These are phyloP conservation scores for Phytopythium montanum DNA, from an alignment of 352 stramenopile genomes.

Conservation along the genomic window DNA sequence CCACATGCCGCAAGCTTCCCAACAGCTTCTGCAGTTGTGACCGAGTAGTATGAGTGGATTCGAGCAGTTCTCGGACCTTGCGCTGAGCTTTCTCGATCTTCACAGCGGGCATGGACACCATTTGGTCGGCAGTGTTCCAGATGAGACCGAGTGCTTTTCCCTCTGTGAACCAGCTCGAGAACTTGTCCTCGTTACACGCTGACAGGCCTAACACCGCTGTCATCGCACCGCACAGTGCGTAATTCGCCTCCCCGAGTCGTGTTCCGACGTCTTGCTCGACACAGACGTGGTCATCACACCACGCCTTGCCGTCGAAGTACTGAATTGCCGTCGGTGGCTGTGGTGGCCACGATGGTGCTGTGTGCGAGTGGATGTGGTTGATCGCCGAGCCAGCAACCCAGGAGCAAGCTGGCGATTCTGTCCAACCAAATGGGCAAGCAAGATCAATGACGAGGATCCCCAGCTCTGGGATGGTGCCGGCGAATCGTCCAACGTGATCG, in stretches of 20 bases:
- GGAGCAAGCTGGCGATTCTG: constrained; percentile 5
- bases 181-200: constrained; percentile 12
- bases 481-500: neutral
- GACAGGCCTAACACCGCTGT: constrained; percentile 1
- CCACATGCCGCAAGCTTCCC: constrained; percentile 9
- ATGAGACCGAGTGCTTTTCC: constrained; percentile 7
- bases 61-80: neutral
- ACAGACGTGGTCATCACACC: constrained; percentile 9
- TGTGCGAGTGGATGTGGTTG: constrained; percentile 2
- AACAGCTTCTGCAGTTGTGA: constrained; percentile 5
- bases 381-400: constrained; percentile 8
- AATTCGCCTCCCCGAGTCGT: constrained; percentile 5
- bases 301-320: constrained; percentile 5
- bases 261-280: constrained; percentile 11
- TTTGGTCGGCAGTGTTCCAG: neutral
- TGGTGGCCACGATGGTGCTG: neutral
- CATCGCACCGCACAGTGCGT: constrained; percentile 3
- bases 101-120: constrained; percentile 4
- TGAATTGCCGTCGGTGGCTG: neutral
- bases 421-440: constrained; percentile 4
- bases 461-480: neutral
- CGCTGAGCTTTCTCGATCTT: constrained; percentile 9
- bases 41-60: neutral
- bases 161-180: constrained; percentile 4
- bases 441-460: neutral